phyloP scores from a whole-genome alignment of 2,329 filamentous ascomycete species.

The Basipetospora sp. region DNA sequence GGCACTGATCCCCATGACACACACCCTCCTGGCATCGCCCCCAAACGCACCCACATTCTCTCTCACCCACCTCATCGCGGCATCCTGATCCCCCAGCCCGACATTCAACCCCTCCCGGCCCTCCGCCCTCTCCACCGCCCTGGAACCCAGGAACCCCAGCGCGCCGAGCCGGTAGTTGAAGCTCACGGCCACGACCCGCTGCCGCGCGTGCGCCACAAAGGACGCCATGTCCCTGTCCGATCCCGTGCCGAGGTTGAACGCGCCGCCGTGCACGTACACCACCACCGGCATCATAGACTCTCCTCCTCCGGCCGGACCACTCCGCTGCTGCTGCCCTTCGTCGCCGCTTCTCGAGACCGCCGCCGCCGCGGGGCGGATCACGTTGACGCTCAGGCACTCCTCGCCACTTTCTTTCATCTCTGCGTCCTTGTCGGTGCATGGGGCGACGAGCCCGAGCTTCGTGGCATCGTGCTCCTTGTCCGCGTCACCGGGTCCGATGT shows the following conservation, averaged over 20 bases:
- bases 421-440: constrained; percentile 13
- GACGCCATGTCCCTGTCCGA: constrained; percentile 44
- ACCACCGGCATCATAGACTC: constrained; percentile 27
- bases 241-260: constrained; percentile 41
- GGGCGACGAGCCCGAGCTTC: constrained; percentile 24
- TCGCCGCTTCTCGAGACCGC: constrained; percentile 12
- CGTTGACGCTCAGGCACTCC: constrained; percentile 38
- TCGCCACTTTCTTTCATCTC: constrained; percentile 24
- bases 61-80: constrained; percentile 44
- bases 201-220: constrained; percentile 40
- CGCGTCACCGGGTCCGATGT: constrained; percentile 6
- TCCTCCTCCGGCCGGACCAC: too few relatives aligned
- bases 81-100: constrained; percentile 47
- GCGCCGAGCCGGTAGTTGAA: constrained; percentile 52
- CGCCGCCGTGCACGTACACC: constrained; percentile 50
- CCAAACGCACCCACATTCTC: constrained; percentile 46
- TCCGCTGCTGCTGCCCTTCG: background rate
- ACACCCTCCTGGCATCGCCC: constrained; percentile 42
- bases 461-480: constrained; percentile 17
- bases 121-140: constrained; percentile 28
- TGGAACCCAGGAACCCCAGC: constrained; percentile 54
- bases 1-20: constrained; percentile 46
- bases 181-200: constrained; percentile 40
- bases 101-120: constrained; percentile 35
- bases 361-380: constrained; percentile 26